These are phyloP conservation scores for Gracilaria gracilis DNA, from an alignment of 23 red algal species.

Conservation along the genomic window DNA sequence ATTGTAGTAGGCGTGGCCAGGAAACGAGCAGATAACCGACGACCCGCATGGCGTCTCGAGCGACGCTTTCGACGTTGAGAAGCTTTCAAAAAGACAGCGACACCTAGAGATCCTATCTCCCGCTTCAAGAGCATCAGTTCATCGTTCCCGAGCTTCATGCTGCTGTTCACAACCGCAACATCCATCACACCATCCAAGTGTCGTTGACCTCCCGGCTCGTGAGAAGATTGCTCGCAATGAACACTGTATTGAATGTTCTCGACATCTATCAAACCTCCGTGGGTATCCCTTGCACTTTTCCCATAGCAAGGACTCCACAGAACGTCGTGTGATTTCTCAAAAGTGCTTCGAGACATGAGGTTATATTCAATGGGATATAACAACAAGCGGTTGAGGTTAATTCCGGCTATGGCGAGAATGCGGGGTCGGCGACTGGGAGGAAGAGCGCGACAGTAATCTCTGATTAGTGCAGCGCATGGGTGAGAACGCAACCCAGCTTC, in stretches of 20 bases:
- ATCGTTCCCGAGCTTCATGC: conserved; percentile 19
- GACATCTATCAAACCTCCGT: conserved; percentile 46
- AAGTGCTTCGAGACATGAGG: conserved; percentile 43
- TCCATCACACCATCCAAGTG: not conserved
- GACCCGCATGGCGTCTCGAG: not conserved
- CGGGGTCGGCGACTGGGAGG: conserved; percentile 30
- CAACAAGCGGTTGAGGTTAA: conserved; percentile 14
- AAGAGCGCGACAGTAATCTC: conserved; percentile 57
- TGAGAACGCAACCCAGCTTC: conserved; percentile 24
- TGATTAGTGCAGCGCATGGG: conserved; percentile 32
- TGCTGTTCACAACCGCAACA: not conserved
- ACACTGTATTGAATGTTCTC: conserved; percentile 36
- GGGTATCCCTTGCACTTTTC: conserved; percentile 25
- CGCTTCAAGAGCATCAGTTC: conserved; percentile 24
- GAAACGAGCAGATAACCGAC: not conserved
- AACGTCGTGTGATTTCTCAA: conserved; percentile 28
- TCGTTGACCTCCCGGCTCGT: not conserved
- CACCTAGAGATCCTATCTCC: conserved; percentile 47
- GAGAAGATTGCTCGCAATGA: not conserved
- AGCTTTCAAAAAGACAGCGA: conserved; percentile 42
- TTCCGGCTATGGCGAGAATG: conserved; percentile 38
- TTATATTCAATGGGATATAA: conserved; percentile 60
- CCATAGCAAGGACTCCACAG: conserved; percentile 60
- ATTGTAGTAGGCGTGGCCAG: not conserved
- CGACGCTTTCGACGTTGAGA: conserved; percentile 8